Percentiles rank a stretch among this genome's conserved stretches.
Evolutionary conservation across 1,284 basidiomycete genomes (phyloP).

Genomic region (Thelephora terrestris): DNA sequence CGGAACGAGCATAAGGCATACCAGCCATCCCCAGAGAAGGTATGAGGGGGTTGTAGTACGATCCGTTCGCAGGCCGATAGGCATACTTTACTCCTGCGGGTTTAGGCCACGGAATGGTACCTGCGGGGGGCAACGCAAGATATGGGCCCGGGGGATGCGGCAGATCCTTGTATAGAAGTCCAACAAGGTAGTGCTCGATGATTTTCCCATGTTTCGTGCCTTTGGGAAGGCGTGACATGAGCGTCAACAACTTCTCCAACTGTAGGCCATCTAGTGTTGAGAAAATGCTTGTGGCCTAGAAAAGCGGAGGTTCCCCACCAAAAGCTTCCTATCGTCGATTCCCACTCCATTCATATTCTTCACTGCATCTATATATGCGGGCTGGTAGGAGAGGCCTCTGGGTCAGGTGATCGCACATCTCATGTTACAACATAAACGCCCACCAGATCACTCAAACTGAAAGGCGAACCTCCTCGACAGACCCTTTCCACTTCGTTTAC

Average conservation of each 20-base stretch:
- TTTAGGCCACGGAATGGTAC: neutral
- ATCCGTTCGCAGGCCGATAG: constrained; percentile 65
- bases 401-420: neutral
- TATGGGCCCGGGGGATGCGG: constrained; percentile 63
- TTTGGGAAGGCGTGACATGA: constrained; percentile 50
- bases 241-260: constrained; percentile 58
- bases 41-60: constrained; percentile 58
- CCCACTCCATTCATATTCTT: constrained; percentile 31
- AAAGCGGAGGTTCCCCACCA: constrained; percentile 22
- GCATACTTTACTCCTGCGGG: constrained; percentile 18
- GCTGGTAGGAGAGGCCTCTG: constrained; percentile 11
- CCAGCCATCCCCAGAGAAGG: constrained; percentile 70
- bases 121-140: constrained; percentile 25
- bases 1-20: constrained; percentile 65
- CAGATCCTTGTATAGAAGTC: constrained; percentile 63
- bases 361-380: constrained; percentile 41
- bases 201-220: constrained; percentile 32
- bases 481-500: neutral
- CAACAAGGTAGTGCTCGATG: constrained; percentile 45
- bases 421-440: neutral
- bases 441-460: neutral
- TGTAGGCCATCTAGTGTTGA: constrained; percentile 16
- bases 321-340: constrained; percentile 53
- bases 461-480: neutral
- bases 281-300: neutral